Conservation (phyloP, 2,329 filamentous ascomycete genomes). For the Apiospora pterosperma region DNA sequence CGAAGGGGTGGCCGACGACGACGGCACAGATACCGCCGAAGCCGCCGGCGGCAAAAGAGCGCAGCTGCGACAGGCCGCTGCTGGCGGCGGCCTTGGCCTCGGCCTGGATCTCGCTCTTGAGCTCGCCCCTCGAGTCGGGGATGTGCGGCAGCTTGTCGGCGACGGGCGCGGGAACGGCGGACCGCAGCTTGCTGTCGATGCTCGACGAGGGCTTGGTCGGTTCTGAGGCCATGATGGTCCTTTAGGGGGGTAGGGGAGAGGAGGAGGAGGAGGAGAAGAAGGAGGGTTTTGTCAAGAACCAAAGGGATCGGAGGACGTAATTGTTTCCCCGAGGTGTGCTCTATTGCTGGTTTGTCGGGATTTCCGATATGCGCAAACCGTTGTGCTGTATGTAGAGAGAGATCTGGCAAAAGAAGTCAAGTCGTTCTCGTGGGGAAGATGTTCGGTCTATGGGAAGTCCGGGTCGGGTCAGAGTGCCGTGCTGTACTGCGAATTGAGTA, state of each 20-base stretch:
- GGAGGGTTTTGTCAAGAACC: background rate
- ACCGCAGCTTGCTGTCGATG: conserved; percentile 30
- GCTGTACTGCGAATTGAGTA: background rate
- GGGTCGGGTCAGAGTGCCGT: background rate
- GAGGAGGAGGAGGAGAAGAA: background rate
- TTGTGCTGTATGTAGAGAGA: too few species aligned
- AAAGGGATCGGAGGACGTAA: too few species aligned
- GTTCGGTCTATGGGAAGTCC: background rate
- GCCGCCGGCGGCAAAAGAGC: conserved; percentile 83
- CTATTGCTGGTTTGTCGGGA: too few species aligned
- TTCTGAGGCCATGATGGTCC: background rate
- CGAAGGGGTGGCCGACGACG: conserved; percentile 92
- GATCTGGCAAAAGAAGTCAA: too few species aligned
- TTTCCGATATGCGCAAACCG: too few species aligned
- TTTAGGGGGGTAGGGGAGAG: background rate
- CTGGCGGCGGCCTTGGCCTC: conserved; percentile 37
- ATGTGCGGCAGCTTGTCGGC: conserved; percentile 38
- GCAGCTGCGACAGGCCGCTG: conserved; percentile 51
- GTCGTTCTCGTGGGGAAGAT: too few species aligned
- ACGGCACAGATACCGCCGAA: conserved; percentile 94
- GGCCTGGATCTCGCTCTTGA: conserved; percentile 41
- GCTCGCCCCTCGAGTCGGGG: conserved; percentile 40
- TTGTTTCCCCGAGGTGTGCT: too few species aligned
- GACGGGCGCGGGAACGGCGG: conserved; percentile 30
- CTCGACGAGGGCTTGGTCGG: conserved; percentile 1